Base-by-base conservation (phyloP, 139 green algal species). In the Closterium sp. region DNA sequence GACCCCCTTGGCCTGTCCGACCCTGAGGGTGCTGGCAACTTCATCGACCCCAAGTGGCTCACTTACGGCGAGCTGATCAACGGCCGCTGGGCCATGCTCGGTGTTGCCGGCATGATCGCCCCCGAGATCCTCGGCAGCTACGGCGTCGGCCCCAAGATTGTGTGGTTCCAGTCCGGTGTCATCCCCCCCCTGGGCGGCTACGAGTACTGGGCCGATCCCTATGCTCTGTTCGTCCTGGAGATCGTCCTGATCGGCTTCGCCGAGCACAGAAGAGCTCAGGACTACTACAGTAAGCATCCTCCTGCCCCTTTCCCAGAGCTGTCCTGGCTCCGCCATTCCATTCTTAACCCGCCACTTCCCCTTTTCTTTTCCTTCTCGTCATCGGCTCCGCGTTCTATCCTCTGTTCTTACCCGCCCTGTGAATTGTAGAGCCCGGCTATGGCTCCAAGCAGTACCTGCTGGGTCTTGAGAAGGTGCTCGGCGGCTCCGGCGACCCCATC, bases 391-490 rank as follows among this genome's bases (percentile, higher is more conserved):
- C 23, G 86, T 34, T 92, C 19, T 32, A 30, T 87, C 98, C 96
- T 95, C 93, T 95, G 87, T 96, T 98, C 93, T 25, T 85, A 28
- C 28, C 25, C 28, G 76, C 76, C 76, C 28, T 85, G 21, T 33
- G 7, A 86, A 33, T 81, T 34, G 87, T 33, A 91, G 87, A 91
- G 33, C 98, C 98, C 34, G 98, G 98, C 92, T 98, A 95, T 92
- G 95, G 96, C 96, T 95, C 93, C 93, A 97, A 98, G 96, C 97
- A 99, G 96, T 98, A 98, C 95, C 99, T 99, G 95, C 92, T 99
- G 84, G 98, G 98, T 32, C 93, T 99, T 81, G 98, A 99, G 96
- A 89, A 91, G 33, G 92, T 90, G 95, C 43, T 95, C 98, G 43
- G 95, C 93, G 34, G 98, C 85, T 84, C 83, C 7, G 89, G 89